phyloP scores from a whole-genome alignment of 331 rosid genomes.

The Stylosanthes scabra region DNA sequence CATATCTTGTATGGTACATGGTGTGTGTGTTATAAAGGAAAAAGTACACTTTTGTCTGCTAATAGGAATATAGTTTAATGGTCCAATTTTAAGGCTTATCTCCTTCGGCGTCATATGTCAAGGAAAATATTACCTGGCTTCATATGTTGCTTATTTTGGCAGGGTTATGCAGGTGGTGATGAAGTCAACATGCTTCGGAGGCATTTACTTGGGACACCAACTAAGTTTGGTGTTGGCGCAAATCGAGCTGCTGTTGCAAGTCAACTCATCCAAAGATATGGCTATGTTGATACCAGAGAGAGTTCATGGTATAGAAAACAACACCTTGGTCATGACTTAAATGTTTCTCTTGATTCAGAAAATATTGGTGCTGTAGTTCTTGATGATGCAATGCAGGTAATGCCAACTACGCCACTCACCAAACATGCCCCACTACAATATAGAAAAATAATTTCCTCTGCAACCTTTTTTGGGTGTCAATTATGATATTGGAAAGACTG shows the following conservation, averaged over 20 bases:
- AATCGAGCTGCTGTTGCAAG: conserved; percentile 70
- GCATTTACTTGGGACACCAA: conserved; percentile 68
- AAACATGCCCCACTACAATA: background rate
- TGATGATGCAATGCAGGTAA: conserved; percentile 98
- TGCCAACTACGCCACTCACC: background rate
- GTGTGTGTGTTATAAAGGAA: background rate
- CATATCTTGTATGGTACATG: background rate
- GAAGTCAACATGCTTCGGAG: conserved; percentile 89
- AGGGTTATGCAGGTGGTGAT: conserved; percentile 98
- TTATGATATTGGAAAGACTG: conserved; percentile 7
- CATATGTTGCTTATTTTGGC: conserved; percentile 31
- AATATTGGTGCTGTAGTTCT: conserved; percentile 72
- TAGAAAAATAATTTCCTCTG: too few species aligned
- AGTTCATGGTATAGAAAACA: conserved; percentile 39
- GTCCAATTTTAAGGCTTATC: background rate
- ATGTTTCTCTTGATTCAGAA: conserved; percentile 45
- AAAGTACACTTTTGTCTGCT: conserved; percentile 5
- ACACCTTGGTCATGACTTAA: conserved; percentile 32
- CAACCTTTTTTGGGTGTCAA: background rate
- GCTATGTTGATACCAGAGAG: conserved; percentile 56
- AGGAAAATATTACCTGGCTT: too few species aligned
- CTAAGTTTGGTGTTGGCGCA: conserved; percentile 78
- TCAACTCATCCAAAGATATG: conserved; percentile 60
- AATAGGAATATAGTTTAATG: background rate
- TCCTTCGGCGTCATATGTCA: too few species aligned